Evolutionary conservation across 108 stramenopile genomes (phyloP), one percentile per base, ranked within the genome.

Genomic region (Chaetoceros muelleri): DNA sequence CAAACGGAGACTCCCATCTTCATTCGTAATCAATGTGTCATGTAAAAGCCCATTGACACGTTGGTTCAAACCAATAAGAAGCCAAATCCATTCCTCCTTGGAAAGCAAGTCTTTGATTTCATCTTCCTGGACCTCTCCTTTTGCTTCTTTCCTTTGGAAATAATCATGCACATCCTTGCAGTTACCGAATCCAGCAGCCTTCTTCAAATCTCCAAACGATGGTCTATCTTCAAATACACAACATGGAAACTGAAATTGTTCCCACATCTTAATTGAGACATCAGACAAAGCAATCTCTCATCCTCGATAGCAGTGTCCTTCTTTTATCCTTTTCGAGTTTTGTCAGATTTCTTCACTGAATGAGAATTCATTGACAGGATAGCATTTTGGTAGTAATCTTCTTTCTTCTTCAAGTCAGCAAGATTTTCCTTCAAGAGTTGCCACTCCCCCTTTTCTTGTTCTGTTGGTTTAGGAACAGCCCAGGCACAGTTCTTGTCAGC

Each of bases 31-130:
- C 51, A 52, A 52, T 52, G n/a, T 52, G 21, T 52, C 51, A 52
- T 52, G 51, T 21, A 52, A 52, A 52, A 52, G 51, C 1, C 21
- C n/a, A 26, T 52, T 52, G 51, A 23, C 51, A 52, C 51, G 23
- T 52, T 52, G 51, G 51, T 52, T 52, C 51, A 52, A 52, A 52
- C 51, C 51, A 52, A 52, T 52, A n/a, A n/a, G n/a, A 52, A 52
- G 51, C 51, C 51, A 52, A 52, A 52, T 52, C 51, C 51, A 52
- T 52, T 24, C 51, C 23, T 52, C 51, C 51, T 52, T 52, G 51
- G 51, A 26, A 23, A 52, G 23, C n/a, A 26, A 52, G n/a, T 52
- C 51, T 52, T 52, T 23, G 51, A 19, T 52, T 18, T 23, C 51
- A 52, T 23, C 23, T 52, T 52, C 23, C 51, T 1, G n/a, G 51